Base-by-base conservation (phyloP, 169 alveolate species). In the Cryptosporidium canis region DNA sequence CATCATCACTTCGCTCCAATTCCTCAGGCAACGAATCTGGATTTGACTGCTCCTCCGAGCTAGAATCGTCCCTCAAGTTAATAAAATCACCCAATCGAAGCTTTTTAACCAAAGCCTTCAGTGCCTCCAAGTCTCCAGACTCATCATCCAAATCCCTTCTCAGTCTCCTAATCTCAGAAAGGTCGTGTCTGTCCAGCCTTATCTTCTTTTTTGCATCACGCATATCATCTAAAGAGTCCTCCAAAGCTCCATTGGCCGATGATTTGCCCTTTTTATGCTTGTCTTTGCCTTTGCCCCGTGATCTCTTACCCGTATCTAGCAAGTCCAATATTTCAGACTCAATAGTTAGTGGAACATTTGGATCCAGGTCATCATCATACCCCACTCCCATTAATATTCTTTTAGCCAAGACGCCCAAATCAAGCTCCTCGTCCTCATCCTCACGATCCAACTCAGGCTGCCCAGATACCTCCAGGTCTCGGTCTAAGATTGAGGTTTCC, bases 181-280 rank as follows among this genome's bases (percentile, higher is more conserved):
- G 55, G 41, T 77, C 87, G 11, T 77, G 87, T 0, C 21, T 39
- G 39, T 77, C 87, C 65, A 77, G 11, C 64, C 12, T 77, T 12
- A 77, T 58, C 35, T 58, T 55, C 33, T 31, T 31, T 9, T 58
- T 61, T 0, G 61, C 47, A 2, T 77, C 45, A 0, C n/a, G 44
- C 87, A 77, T 77, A 37, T 77, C 70, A 6, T 77, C 87, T 41
- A 77, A n/a, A n/a, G n/a, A n/a, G n/a, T n/a, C n/a, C n/a, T n/a
- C n/a, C n/a, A n/a, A n/a, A 44, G 39, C 55, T 77, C 47, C 35
- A 58, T 31, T 6, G 18, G 31, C 11, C 45, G 31, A 9, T 3
- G 14, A 9, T 0, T 61, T 33, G 0, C 9, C 45, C 48, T 61
- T 61, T 0, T 31, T 21, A 3, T 5, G 14, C 18, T 61, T 77